Evolutionary conservation across 495 filamentous ascomycete species (phyloP).

Genomic region (Neurospora sp.): DNA sequence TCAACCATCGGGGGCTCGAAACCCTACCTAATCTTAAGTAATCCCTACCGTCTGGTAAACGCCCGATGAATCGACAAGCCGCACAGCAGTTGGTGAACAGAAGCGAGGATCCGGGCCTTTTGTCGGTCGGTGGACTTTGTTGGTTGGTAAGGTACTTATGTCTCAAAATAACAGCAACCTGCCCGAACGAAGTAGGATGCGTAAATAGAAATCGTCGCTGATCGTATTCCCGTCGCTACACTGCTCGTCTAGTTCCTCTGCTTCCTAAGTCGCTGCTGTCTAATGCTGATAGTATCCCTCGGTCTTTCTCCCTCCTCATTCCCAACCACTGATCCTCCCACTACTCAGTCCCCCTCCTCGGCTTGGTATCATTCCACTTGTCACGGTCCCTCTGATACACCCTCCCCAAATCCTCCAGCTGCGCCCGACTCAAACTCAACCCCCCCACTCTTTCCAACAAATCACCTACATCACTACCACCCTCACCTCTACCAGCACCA

Average conservation of each 20-base stretch:
- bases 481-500: neutral
- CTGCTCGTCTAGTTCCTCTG: neutral
- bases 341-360: neutral
- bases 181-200: too few relatives aligned
- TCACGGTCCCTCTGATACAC: neutral
- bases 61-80: too few relatives aligned
- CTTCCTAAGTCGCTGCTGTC: neutral
- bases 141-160: too few relatives aligned
- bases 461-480: neutral
- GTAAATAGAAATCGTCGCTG: neutral
- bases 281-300: neutral
- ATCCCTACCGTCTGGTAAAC: too few relatives aligned
- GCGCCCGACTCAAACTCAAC: neutral
- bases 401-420: neutral
- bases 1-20: too few relatives aligned
- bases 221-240: neutral
- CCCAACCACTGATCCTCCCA: neutral
- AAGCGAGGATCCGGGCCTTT: too few relatives aligned
- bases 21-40: too few relatives aligned
- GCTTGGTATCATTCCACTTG: neutral
- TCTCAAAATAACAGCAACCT: too few relatives aligned
- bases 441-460: neutral
- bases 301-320: neutral
- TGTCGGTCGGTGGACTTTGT: too few relatives aligned
- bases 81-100: too few relatives aligned